phyloP scores from a whole-genome alignment of 202 grass and related monocot genomes.

The Saccharum hybrid region DNA sequence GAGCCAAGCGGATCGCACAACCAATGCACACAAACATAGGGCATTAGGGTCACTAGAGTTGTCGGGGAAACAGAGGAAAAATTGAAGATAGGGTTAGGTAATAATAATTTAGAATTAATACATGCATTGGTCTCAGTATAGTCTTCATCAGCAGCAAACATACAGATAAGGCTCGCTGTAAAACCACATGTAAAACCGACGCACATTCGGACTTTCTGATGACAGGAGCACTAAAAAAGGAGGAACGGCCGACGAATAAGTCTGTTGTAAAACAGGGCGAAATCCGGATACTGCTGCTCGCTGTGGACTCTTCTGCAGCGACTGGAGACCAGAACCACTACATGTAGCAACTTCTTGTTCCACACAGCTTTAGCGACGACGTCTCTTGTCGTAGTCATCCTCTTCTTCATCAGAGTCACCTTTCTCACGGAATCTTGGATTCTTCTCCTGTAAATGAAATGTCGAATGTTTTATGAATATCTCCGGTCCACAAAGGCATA shows the following conservation, averaged over 20 bases:
- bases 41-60: too few species aligned
- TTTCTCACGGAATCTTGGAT: constrained; percentile 87
- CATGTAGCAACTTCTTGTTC: constrained; percentile 2
- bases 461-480: background rate
- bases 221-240: background rate
- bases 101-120: background rate
- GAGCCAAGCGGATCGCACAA: too few species aligned
- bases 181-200: constrained; percentile 9
- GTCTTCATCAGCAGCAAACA: background rate
- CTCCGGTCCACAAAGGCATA: background rate
- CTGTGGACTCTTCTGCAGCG: background rate
- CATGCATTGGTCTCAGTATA: background rate
- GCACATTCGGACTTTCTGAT: background rate
- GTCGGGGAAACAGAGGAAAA: background rate
- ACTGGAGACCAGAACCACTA: constrained; percentile 17
- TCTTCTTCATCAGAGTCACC: constrained; percentile 88
- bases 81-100: background rate
- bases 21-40: too few species aligned
- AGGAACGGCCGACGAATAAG: background rate
- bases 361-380: constrained; percentile 42
- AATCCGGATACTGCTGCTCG: background rate
- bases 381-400: constrained; percentile 74
- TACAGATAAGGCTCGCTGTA: too few species aligned
- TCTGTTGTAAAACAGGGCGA: constrained; percentile 2
- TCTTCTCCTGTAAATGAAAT: constrained; percentile 73